Evolutionary conservation across 805 yeast genomes (phyloP).

Genomic region (Myxozyma mucilagina): DNA sequence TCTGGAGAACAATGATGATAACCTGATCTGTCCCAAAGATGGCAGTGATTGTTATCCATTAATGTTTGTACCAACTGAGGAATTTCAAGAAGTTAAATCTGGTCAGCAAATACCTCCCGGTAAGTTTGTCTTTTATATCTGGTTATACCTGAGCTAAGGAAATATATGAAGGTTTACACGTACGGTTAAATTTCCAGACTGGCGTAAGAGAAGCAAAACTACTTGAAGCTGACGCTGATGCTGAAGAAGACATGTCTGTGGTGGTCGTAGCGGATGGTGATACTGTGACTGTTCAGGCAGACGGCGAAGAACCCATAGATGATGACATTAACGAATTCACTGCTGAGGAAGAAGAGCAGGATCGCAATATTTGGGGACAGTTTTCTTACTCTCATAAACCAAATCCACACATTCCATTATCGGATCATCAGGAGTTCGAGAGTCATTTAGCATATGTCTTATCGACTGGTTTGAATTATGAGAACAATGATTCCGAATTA

Average conservation of each 20-base stretch:
- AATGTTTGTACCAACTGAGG: slow-evolving; percentile 58
- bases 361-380: slow-evolving; percentile 12
- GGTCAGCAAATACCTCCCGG: slow-evolving; percentile 73
- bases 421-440: slow-evolving; percentile 26
- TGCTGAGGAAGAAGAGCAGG: slow-evolving; percentile 1
- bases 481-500: background rate
- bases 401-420: slow-evolving; percentile 22
- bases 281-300: background rate
- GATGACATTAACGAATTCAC: background rate
- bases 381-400: slow-evolving; percentile 27
- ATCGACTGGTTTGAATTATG: background rate
- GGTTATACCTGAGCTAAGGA: too few species aligned
- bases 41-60: slow-evolving; percentile 27
- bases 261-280: slow-evolving; percentile 15
- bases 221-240: slow-evolving; percentile 40
- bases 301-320: background rate
- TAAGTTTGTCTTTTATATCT: background rate
- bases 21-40: slow-evolving; percentile 19
- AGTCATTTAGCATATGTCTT: slow-evolving; percentile 11
- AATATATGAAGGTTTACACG: slow-evolving; percentile 58
- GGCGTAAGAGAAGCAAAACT: slow-evolving; percentile 69
- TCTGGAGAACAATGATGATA: background rate
- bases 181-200: slow-evolving; percentile 72
- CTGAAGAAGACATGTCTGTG: slow-evolving; percentile 17
- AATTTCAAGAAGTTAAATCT: slow-evolving; percentile 69